phyloP scores from a whole-genome alignment of 257 asterid genomes.

The Fraxinus excelsior region DNA sequence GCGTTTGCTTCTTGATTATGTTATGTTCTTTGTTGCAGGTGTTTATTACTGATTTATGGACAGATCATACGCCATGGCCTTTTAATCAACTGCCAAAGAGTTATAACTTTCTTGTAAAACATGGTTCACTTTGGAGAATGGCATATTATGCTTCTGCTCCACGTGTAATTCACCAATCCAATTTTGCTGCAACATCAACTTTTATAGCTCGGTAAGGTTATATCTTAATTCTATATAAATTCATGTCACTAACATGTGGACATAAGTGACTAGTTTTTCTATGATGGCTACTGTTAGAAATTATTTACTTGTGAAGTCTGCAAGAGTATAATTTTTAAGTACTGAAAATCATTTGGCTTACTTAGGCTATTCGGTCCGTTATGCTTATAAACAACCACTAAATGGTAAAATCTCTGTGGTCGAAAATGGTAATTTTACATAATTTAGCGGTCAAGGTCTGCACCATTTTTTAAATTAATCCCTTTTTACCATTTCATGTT shows the following conservation, averaged over 20 bases:
- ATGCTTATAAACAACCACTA: not conserved
- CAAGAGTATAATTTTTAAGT: not conserved
- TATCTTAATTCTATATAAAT: constrained; percentile 4
- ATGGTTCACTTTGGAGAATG: constrained; percentile 88
- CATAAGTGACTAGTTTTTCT: not conserved
- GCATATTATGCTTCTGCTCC: constrained; percentile 93
- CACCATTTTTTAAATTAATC: not conserved
- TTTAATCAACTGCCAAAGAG: constrained; percentile 95
- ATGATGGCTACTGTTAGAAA: not conserved
- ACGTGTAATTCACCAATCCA: constrained; percentile 84
- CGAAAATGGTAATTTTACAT: not conserved
- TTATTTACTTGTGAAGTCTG: not conserved
- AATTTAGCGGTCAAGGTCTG: not conserved
- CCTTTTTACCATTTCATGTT: not conserved
- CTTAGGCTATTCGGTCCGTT: not conserved
- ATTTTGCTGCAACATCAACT: constrained; percentile 95
- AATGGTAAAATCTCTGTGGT: too few relatives aligned
- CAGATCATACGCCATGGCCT: constrained; percentile 99
- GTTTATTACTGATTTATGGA: constrained; percentile 86
- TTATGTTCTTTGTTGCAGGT: constrained; percentile 54
- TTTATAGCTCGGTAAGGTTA: constrained; percentile 86
- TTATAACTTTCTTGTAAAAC: constrained; percentile 95
- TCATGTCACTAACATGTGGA: not conserved
- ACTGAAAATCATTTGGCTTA: not conserved
- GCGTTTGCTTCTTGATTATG: constrained; percentile 17